Base-by-base conservation (phyloP, 148 eudicot genomes). In the Camellia lanceoleosa region DNA sequence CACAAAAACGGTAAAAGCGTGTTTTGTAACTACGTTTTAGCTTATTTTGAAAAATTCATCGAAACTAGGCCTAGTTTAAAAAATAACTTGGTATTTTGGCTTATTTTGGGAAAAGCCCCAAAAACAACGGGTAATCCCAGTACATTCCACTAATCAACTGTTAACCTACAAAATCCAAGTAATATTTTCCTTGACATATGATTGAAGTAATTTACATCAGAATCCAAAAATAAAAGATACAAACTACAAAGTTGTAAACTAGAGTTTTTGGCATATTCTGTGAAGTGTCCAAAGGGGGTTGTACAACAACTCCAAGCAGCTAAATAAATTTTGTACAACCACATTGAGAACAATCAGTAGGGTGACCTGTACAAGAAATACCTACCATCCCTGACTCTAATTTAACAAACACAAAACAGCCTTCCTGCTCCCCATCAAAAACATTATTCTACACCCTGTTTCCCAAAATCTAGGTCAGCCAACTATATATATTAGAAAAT, bases 291-390 rank as follows among this genome's bases (percentile, higher is more conserved):
- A 30, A 1, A 30, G 38, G 38, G 38, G 38, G 38, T 30, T 30
- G 38, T 30, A 30, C 38, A 30, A 30, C 38, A 30, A 30, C 38
- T 30, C 38, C 38, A 30, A 30, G 38, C 38, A 30, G 61, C 12
- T 7, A 11, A 58, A 58, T 14, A 58, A 58, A 11, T 58, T 58
- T 58, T 14, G 16, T 14, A 11, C 16, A 58, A 58, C 1, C 38
- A 10, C 61, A 58, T 8, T 49, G 6, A 49, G 52, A 49, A 2
- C 59, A 55, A 55, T 8, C 64, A 16, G 23, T n/a, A 49, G 52
- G 52, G 52, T 49, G 52, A 59, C 54, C 78, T 74, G 78, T 74
- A 74, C 67, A 74, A 43, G 15, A 10, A 59, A 59, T 41, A 60
- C 51, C 5, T 4, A 42, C 52, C 65, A 4, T 43, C 78, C 52